These are phyloP conservation scores for Fusarium sp. DNA, from an alignment of 2,329 filamentous ascomycete species.

Conservation along the genomic window DNA sequence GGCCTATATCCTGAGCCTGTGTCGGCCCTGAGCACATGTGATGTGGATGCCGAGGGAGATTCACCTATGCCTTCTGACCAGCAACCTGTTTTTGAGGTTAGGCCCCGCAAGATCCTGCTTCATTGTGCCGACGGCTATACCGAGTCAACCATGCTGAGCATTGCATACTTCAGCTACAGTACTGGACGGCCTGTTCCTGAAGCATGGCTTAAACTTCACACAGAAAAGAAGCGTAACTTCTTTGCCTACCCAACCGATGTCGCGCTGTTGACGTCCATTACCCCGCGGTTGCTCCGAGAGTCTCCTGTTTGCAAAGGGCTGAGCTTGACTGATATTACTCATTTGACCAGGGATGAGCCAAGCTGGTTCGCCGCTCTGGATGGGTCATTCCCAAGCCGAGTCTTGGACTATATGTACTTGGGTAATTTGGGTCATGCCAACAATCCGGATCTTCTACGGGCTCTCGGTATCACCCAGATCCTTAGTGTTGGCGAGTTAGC, in stretches of 20 bases:
- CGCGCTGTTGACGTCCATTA: conserved; percentile 80
- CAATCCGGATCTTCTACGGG: conserved; percentile 84
- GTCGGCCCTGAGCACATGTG: conserved; percentile 51
- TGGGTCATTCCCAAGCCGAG: conserved; percentile 88
- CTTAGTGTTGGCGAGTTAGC: conserved; percentile 93
- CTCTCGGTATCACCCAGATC: conserved; percentile 87
- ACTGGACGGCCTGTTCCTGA: conserved; percentile 84
- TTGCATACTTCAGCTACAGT: conserved; percentile 95
- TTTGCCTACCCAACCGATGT: conserved; percentile 96
- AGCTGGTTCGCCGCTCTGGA: conserved; percentile 87
- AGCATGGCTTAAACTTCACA: conserved; percentile 90
- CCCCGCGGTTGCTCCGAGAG: conserved; percentile 78
- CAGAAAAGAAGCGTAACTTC: conserved; percentile 86
- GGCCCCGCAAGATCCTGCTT: conserved; percentile 80
- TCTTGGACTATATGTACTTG: conserved; percentile 95
- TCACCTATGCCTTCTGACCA: conserved; percentile 42
- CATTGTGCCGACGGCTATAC: conserved; percentile 98
- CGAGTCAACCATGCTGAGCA: conserved; percentile 87
- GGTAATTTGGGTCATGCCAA: conserved; percentile 95
- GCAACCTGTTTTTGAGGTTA: conserved; percentile 39
- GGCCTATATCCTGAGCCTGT: conserved; percentile 62
- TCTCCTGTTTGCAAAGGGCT: conserved; percentile 70
- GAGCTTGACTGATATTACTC: conserved; percentile 65
- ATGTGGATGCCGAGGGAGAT: conserved; percentile 51
- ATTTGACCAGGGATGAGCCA: conserved; percentile 72